Conservation (phyloP, 2,329 filamentous ascomycete genomes). For the Orbilia ellipsospora region DNA sequence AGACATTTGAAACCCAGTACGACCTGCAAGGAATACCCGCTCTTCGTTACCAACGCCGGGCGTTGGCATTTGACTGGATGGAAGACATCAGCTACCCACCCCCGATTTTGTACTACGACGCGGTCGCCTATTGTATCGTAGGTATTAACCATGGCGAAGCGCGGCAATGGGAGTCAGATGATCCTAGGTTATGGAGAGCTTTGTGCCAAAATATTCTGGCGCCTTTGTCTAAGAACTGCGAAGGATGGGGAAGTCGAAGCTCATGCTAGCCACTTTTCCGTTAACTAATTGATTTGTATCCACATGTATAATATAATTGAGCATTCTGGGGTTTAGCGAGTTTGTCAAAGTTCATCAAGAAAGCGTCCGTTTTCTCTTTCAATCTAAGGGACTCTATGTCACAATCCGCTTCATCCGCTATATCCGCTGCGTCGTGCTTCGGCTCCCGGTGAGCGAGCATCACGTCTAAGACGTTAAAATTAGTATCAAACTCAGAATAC, state of each 20-base stretch:
- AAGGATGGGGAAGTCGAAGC: conserved; percentile 14
- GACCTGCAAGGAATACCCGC: conserved; percentile 1
- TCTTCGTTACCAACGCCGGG: conserved; percentile 12
- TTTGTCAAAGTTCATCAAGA: no score
- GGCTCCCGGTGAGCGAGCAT: no score
- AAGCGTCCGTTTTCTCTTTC: no score
- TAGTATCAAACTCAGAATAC: no score
- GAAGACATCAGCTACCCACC: conserved; percentile 30
- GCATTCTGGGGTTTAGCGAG: no score
- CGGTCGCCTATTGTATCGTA: conserved; percentile 36
- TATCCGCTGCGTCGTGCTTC: no score
- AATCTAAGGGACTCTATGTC: no score
- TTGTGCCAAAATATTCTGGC: conserved; percentile 56
- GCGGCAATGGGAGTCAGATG: conserved; percentile 29
- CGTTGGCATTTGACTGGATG: conserved; percentile 38
- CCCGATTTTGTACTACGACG: conserved; percentile 30
- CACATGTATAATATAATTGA: no score
- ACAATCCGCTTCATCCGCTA: no score
- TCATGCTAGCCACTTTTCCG: background rate
- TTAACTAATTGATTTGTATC: no score
- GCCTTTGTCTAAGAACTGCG: conserved; percentile 48
- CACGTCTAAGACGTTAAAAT: no score
- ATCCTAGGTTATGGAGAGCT: conserved; percentile 50
- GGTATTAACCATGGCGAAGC: conserved; percentile 35
- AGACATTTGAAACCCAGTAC: conserved; percentile 52